Conservation (phyloP, 164 flowering plant species). For the Vitis labrusca region DNA sequence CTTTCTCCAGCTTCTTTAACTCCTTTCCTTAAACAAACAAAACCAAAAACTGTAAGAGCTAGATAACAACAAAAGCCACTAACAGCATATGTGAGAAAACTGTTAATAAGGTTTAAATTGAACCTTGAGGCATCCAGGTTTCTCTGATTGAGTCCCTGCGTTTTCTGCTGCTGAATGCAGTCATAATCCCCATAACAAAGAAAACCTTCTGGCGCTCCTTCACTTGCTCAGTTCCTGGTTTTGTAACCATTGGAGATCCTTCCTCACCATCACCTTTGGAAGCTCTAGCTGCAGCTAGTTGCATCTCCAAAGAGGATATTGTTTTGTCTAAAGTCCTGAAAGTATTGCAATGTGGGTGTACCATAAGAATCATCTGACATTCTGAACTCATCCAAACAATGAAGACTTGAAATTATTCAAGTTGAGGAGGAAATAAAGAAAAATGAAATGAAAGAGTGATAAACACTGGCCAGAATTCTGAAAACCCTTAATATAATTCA, state of each 20-base stretch:
- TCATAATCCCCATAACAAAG: constrained; percentile 92
- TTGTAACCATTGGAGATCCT: constrained; percentile 39
- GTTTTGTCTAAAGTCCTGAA: constrained; percentile 87
- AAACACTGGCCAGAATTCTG: too few relatives aligned
- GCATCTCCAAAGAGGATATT: constrained; percentile 82
- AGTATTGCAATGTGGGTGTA: constrained; percentile 8
- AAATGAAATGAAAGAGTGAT: too few relatives aligned
- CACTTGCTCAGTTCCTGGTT: constrained; percentile 26
- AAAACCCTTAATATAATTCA: background rate
- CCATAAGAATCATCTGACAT: constrained; percentile 2
- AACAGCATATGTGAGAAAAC: background rate
- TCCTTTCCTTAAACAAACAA: constrained; percentile 47
- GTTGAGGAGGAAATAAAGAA: background rate
- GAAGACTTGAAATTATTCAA: background rate
- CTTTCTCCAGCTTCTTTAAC: constrained; percentile 64
- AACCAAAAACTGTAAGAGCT: background rate
- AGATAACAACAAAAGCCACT: background rate
- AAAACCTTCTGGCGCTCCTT: constrained; percentile 63
- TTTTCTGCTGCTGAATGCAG: constrained; percentile 92
- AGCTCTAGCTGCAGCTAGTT: constrained; percentile 79
- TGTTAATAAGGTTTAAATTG: background rate
- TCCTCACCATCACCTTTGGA: constrained; percentile 46
- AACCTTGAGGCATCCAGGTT: constrained; percentile 97
- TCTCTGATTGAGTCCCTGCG: constrained; percentile 86
- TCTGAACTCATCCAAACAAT: background rate